Percentiles rank a stretch among this genome's conserved stretches.
Evolutionary conservation across 2,329 filamentous ascomycete genomes (phyloP).

Genomic region (Claviceps pazoutovae): DNA sequence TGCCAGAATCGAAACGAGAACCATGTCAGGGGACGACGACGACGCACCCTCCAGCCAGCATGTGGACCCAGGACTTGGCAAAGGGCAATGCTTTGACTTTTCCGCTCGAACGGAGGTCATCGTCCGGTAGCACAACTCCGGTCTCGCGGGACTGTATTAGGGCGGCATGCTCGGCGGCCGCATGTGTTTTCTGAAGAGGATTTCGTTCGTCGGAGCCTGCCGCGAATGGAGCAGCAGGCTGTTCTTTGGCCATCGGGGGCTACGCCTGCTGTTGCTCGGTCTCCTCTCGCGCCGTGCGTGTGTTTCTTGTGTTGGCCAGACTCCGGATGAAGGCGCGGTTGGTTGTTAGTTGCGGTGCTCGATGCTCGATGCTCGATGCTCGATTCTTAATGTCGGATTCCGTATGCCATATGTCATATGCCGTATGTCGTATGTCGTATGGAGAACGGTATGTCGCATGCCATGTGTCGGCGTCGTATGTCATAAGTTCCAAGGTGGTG

Average conservation of each 20-base stretch:
- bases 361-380: not conserved
- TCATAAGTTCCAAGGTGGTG: not conserved
- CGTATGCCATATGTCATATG: not conserved
- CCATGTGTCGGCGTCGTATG: too few species aligned
- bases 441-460: too few species aligned
- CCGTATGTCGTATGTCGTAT: not conserved
- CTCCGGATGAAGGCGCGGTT: too few species aligned
- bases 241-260: constrained; percentile 20
- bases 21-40: not conserved
- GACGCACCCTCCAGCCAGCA: constrained; percentile 76
- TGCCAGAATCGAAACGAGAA: not conserved
- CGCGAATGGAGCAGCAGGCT: constrained; percentile 13
- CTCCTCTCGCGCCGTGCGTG: not conserved
- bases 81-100: constrained; percentile 32
- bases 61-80: constrained; percentile 79
- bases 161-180: constrained; percentile 21
- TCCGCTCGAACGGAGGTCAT: constrained; percentile 17
- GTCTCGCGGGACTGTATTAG: constrained; percentile 48
- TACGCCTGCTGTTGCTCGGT: not conserved
- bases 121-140: constrained; percentile 38
- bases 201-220: constrained; percentile 17
- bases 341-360: too few species aligned
- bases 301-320: too few species aligned
- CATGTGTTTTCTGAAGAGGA: constrained; percentile 17
- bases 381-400: not conserved